Conservation (phyloP, 1,284 basidiomycete genomes). For the Leccinum griseonigrum region DNA sequence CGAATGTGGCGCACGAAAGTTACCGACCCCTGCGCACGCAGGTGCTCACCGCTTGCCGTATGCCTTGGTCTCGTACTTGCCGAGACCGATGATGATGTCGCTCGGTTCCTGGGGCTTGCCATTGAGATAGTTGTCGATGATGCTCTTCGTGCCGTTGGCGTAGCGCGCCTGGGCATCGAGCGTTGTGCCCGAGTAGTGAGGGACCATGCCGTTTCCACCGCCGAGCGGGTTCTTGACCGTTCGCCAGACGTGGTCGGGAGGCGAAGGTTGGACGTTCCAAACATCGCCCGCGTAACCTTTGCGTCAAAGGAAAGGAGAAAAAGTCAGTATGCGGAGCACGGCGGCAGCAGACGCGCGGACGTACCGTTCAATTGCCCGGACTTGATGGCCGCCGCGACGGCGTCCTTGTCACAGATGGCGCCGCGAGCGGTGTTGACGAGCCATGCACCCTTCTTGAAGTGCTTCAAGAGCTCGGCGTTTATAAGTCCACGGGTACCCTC, state of each 20-base stretch:
- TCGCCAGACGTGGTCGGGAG: conserved; percentile 85
- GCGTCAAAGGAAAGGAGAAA: background rate
- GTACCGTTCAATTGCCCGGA: conserved; percentile 71
- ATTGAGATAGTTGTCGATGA: conserved; percentile 77
- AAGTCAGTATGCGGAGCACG: background rate
- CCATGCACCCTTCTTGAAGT: conserved; percentile 87
- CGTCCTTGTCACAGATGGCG: conserved; percentile 86
- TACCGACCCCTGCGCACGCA: background rate
- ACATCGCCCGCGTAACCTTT: conserved; percentile 65
- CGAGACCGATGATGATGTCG: conserved; percentile 79
- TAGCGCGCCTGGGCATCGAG: conserved; percentile 92
- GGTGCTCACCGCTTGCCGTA: conserved; percentile 35
- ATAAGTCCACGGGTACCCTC: conserved; percentile 82
- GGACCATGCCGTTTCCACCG: conserved; percentile 84
- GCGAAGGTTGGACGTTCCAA: conserved; percentile 83
- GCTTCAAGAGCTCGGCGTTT: conserved; percentile 79
- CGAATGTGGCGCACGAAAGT: background rate
- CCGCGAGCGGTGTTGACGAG: conserved; percentile 94
- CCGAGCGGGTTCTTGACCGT: conserved; percentile 78
- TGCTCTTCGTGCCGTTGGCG: conserved; percentile 76
- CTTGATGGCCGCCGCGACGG: conserved; percentile 75
- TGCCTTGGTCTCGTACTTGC: conserved; percentile 63
- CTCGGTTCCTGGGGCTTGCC: conserved; percentile 69
- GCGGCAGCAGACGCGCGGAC: conserved; percentile 10
- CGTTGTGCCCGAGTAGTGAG: conserved; percentile 87